Percentiles rank a stretch among this genome's conserved stretches.
phyloP scores from a whole-genome alignment of 2,329 filamentous ascomycete species.

The Pochonia chlamydosporia region DNA sequence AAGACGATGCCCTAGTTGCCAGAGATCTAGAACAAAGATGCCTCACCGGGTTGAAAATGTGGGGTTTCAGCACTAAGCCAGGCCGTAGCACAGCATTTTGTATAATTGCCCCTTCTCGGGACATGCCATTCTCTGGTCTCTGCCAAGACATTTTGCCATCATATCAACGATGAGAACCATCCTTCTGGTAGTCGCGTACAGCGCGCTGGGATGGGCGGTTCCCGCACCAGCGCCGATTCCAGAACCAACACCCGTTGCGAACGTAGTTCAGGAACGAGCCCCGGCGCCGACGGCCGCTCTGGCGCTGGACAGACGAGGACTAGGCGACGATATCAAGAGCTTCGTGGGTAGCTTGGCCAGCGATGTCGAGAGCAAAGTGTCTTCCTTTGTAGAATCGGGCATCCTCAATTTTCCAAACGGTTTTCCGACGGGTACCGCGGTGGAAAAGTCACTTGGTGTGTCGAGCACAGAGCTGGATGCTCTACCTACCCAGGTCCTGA shows the following conservation, averaged over 20 bases:
- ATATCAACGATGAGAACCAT: conserved; percentile 2
- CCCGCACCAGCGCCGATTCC: not conserved
- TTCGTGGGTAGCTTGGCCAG: conserved; percentile 45
- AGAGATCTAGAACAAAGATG: no score
- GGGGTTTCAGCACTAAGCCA: no score
- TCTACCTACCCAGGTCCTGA: conserved; percentile 63
- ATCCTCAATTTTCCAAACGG: conserved; percentile 63
- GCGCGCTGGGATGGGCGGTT: conserved; percentile 2
- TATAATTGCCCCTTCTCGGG: no score
- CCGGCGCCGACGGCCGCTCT: conserved; percentile 19
- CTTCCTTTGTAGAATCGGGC: conserved; percentile 56
- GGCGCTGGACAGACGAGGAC: conserved; percentile 22
- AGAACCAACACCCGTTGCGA: not conserved
- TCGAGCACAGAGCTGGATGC: conserved; percentile 52
- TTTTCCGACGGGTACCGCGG: conserved; percentile 56
- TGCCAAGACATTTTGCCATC: not conserved
- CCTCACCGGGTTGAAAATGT: no score
- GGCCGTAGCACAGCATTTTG: no score
- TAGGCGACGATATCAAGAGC: conserved; percentile 38
- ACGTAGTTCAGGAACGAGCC: conserved; percentile 10
- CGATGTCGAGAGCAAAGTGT: conserved; percentile 47
- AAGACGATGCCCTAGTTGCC: not conserved
- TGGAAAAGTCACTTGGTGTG: conserved; percentile 56
- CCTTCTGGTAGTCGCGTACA: conserved; percentile 2
- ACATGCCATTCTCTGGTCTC: not conserved